These are phyloP conservation scores for Berberis vulgaris DNA, from an alignment of 164 flowering plant genomes.

Conservation along the genomic window DNA sequence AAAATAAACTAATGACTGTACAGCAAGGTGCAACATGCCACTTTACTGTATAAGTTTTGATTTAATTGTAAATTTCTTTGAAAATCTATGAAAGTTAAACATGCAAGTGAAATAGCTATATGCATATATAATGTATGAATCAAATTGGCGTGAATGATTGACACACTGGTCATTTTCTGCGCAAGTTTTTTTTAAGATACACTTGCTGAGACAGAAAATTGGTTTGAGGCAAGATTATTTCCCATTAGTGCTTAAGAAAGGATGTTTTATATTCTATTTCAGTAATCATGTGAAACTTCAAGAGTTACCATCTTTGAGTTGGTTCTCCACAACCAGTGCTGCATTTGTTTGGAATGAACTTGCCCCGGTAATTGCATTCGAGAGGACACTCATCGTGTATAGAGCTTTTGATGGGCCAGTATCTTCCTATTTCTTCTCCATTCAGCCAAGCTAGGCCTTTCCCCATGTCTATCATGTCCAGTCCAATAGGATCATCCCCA, in stretches of 20 bases:
- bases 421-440: conserved; percentile 96
- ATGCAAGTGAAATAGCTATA: no score
- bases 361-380: conserved; percentile 86
- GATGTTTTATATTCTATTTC: no score
- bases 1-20: no score
- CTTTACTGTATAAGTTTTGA: no score
- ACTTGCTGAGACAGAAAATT: no score
- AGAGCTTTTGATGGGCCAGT: conserved; percentile 75
- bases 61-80: no score
- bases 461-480: conserved; percentile 96
- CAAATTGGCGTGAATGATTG: no score
- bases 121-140: no score
- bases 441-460: conserved; percentile 97
- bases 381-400: conserved; percentile 45
- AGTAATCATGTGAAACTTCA: not conserved
- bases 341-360: conserved; percentile 83
- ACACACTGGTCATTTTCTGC: no score
- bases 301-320: conserved; percentile 83
- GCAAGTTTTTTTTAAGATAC: no score
- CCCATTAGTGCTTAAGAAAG: not conserved
- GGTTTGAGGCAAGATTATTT: not conserved
- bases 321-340: conserved; percentile 88
- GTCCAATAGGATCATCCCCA: conserved; percentile 88
- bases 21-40: no score
- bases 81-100: no score